Base-by-base conservation (phyloP, 805 yeast genomes). In the Pichia cabralensis region DNA sequence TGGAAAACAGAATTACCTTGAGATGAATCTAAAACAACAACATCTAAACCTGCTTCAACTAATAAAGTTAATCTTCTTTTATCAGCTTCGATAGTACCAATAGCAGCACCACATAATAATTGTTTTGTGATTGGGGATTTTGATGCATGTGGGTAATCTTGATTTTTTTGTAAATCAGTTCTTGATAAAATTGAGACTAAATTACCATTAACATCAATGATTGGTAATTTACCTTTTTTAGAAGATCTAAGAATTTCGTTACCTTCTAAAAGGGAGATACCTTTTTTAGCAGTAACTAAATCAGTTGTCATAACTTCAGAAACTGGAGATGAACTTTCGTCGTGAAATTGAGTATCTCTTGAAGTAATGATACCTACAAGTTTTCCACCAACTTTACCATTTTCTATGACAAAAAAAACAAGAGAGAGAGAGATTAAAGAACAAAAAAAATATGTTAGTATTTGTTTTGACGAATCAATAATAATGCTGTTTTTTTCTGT, bases 1-100 rank as follows among this genome's bases (percentile, higher is more conserved):
- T 92, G 98, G 85, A 80, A 92, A 47, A 81, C 55, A 34, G 98
- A 92, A 70, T 94, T 84, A 63, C 98, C 98, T 70, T 92, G 96
- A 44, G 96, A 84, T 20, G 97, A 89, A 66, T 92, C 98, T 45
- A 92, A 52, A 41, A 92, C 77, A 43, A 92, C 96, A 45, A 92
- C 96, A 61, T 92, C 98, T 58, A 92, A 75, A 53, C 98, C 98
- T 36, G 97, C 97, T 36, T 76, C 94, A 41, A 80, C 96, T 52
- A 92, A 75, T 66, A 79, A 72, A 40, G 60, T 59, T 52, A 92
- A 73, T 68, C 98, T 85, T 53, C 71, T 80, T 57, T 73, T 82
- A 65, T 92, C 98, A 51, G 83, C 80, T 28, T 74, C 80, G 43
- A 94, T 68, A 45, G 98, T 92, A 64, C 98, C 98, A 56, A 92